These are phyloP conservation scores for Fusarium sp. DNA, from an alignment of 2,329 filamentous ascomycete genomes.

Conservation along the genomic window DNA sequence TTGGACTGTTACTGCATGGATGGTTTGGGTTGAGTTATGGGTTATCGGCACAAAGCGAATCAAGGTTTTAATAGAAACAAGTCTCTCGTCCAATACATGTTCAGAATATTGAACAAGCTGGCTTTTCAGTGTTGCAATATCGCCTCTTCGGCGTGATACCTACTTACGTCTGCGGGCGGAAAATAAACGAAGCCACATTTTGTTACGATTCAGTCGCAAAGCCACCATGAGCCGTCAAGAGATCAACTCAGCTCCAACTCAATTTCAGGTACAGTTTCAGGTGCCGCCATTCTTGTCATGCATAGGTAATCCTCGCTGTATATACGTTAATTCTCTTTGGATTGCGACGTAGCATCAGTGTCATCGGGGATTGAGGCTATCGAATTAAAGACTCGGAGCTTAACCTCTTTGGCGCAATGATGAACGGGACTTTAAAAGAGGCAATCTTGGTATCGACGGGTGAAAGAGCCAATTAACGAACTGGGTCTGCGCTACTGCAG, in stretches of 20 bases:
- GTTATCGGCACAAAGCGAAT: not conserved
- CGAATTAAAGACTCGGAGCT: slow-evolving; percentile 13
- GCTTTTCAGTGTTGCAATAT: not conserved
- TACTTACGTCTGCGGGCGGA: not conserved
- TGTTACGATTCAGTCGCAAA: not conserved
- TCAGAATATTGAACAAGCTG: slow-evolving; percentile 1
- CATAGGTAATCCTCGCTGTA: not conserved
- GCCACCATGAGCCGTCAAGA: slow-evolving; percentile 4
- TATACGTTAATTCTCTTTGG: not conserved
- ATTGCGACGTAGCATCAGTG: slow-evolving; percentile 1
- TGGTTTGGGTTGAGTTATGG: not conserved
- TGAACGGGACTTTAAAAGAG: slow-evolving; percentile 4
- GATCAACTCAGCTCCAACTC: not conserved
- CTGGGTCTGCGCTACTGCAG: slow-evolving; percentile 6
- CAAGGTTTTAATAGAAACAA: slow-evolving; percentile 1
- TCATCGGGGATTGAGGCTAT: slow-evolving; percentile 8
- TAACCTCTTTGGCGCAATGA: not conserved
- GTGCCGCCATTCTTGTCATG: not conserved
- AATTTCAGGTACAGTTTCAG: not conserved
- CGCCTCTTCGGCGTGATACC: not conserved
- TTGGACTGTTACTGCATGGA: not conserved
- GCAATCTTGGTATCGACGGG: slow-evolving; percentile 14
- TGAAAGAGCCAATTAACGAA: slow-evolving; percentile 20
- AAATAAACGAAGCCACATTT: slow-evolving; percentile 5
- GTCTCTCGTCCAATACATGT: not conserved